Evolutionary conservation across 1,139 yeast genomes (phyloP), one percentile per base, ranked within the genome.

Genomic region (Magnusiomyces ingens): DNA sequence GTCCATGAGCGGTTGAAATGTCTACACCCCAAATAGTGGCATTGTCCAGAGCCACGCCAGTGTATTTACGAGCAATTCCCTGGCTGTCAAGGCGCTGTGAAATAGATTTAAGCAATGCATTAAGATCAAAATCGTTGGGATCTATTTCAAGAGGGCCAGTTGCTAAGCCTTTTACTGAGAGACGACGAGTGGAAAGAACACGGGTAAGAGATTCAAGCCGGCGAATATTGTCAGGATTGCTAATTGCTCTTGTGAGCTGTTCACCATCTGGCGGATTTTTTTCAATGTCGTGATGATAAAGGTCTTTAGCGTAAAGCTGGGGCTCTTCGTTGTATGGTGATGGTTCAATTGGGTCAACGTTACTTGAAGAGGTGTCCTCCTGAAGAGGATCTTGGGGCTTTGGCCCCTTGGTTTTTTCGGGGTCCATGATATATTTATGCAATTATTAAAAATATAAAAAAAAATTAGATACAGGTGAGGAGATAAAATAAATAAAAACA

Each of bases 1-100:
- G 78, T 48, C 78, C 79, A 58, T 71, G 73, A 21, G 80, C 76
- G 45, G 81, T 78, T 38, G 79, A 74, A 32, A 77, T 76, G 63
- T 78, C 81, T 49, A 76, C 64, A 64, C 82, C 82, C 55, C 67
- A 67, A 51, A 78, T 75, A 15, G 79, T 75, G 40, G 78, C 61
- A 54, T 69, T 67, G 52, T 68, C 68, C 63, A 78, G 76, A 11
- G 76, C 73, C 48, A 78, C 73, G 63, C 82, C 82, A 12, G 80
- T 73, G 51, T 71, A 72, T 55, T 76, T 75, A n/a, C 73, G 70
- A 56, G 72, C 74, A 48, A 74, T 70, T 56, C 80, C 80, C 59
- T 75, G 75, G 49, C 71, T 73, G 40, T 64, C 62, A 44, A 65
- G 62, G 54, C 64, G 65, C 48, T 64, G 64, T 38, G 59, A 59